phyloP scores from a whole-genome alignment of 768 basidiomycete species.

The Kwoniella mangroviensis region DNA sequence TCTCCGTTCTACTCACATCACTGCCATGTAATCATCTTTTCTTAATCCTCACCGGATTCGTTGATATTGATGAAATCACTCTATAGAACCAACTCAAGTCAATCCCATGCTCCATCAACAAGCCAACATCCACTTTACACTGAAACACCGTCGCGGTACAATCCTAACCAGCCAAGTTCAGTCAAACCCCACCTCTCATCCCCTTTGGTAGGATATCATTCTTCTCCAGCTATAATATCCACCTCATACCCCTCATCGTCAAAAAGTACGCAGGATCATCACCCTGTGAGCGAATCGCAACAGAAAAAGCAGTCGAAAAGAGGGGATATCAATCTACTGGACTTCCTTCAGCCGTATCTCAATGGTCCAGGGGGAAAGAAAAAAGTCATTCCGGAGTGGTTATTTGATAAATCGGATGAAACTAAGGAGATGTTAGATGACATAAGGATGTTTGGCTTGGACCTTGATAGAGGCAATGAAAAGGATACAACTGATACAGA shows the following conservation, averaged over 20 bases:
- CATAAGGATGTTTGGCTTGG: conserved; percentile 41
- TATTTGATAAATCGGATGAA: conserved; percentile 36
- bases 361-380: conserved; percentile 17
- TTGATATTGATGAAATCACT: neutral
- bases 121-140: conserved; percentile 9
- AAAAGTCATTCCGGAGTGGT: conserved; percentile 41
- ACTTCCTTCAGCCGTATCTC: conserved; percentile 33
- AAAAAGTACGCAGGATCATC: neutral
- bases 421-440: conserved; percentile 22
- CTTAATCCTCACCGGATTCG: too few relatives aligned
- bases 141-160: conserved; percentile 20
- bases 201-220: neutral
- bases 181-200: conserved; percentile 12
- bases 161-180: neutral
- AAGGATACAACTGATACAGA: neutral
- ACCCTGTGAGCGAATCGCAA: neutral
- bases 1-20: neutral
- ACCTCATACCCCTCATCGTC: neutral
- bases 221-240: neutral
- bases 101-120: conserved; percentile 14
- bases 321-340: neutral
- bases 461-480: conserved; percentile 10
- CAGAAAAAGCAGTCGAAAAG: neutral
- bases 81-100: conserved; percentile 26
- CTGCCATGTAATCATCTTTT: neutral